Percentiles rank a stretch among this genome's conserved stretches.
These are phyloP conservation scores for Rhizopus stolonifer DNA, from an alignment of 371 early-diverging fungal species.

Conservation along the genomic window DNA sequence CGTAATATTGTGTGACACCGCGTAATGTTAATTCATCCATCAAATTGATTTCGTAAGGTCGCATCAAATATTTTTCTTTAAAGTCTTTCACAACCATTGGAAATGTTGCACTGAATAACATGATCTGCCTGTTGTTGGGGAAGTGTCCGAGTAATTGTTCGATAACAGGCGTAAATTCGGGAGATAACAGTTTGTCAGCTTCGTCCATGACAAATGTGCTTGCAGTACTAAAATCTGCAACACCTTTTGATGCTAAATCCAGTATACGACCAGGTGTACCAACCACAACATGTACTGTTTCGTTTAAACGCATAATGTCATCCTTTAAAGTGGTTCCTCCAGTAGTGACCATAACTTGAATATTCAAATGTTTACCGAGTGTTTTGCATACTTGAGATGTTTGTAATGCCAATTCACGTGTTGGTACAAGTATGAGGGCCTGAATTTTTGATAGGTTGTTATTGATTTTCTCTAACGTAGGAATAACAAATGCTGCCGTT, in stretches of 20 bases:
- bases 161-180: slow-evolving; percentile 94
- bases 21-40: slow-evolving; percentile 98
- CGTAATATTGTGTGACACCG: slow-evolving; percentile 98
- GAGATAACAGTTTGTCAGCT: slow-evolving; percentile 96
- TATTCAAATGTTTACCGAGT: slow-evolving; percentile 86
- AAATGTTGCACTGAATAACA: slow-evolving; percentile 98
- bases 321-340: slow-evolving; percentile 98
- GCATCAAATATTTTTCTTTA: slow-evolving; percentile 89
- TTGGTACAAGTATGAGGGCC: slow-evolving; percentile 90
- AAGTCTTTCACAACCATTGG: slow-evolving; percentile 94
- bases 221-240: slow-evolving; percentile 85
- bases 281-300: slow-evolving; percentile 92
- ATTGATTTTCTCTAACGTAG: slow-evolving; percentile 91
- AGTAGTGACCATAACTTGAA: slow-evolving; percentile 94
- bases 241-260: slow-evolving; percentile 89
- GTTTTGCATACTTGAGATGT: slow-evolving; percentile 93
- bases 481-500: slow-evolving; percentile 96
- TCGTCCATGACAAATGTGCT: slow-evolving; percentile 96
- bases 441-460: slow-evolving; percentile 76
- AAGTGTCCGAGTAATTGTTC: slow-evolving; percentile 87
- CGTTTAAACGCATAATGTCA: slow-evolving; percentile 91
- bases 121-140: slow-evolving; percentile 87
- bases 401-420: slow-evolving; percentile 95
- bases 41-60: slow-evolving; percentile 96
- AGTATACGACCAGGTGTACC: slow-evolving; percentile 98